phyloP scores from a whole-genome alignment of 2,329 filamentous ascomycete genomes.

The Fusarium xylarioides region DNA sequence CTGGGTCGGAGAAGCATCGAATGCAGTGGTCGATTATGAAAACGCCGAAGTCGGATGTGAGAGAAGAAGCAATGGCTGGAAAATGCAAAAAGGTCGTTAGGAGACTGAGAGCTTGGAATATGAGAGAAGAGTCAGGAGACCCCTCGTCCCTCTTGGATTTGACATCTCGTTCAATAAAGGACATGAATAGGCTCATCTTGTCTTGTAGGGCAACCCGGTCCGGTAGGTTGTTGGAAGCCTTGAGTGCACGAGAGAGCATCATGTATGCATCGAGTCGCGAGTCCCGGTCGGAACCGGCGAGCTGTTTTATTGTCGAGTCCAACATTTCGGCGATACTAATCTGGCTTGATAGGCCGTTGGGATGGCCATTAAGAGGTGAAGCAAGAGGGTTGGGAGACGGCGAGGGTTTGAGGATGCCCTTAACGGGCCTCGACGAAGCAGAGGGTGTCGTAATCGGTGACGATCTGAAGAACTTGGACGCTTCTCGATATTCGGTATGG shows the following conservation, averaged over 20 bases:
- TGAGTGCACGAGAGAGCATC: slow-evolving; percentile 78
- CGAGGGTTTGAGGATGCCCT: slow-evolving; percentile 81
- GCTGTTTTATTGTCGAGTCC: slow-evolving; percentile 82
- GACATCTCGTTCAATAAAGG: slow-evolving; percentile 87
- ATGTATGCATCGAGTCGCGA: slow-evolving; percentile 87
- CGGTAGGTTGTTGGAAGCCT: slow-evolving; percentile 83
- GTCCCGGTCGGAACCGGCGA: slow-evolving; percentile 77
- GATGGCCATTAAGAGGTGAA: slow-evolving; percentile 52
- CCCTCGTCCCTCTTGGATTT: slow-evolving; percentile 66
- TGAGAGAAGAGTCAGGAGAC: slow-evolving; percentile 72
- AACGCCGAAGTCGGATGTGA: slow-evolving; percentile 80
- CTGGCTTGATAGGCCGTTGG: slow-evolving; percentile 50
- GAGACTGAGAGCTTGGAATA: slow-evolving; percentile 80
- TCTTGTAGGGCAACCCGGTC: slow-evolving; percentile 75
- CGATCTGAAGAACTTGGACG: slow-evolving; percentile 49
- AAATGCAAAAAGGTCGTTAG: slow-evolving; percentile 81
- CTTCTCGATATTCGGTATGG: slow-evolving; percentile 59
- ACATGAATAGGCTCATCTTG: slow-evolving; percentile 80
- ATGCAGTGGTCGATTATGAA: slow-evolving; percentile 87
- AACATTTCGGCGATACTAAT: slow-evolving; percentile 80
- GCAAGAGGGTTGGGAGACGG: slow-evolving; percentile 58
- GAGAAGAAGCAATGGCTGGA: slow-evolving; percentile 71
- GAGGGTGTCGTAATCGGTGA: slow-evolving; percentile 54
- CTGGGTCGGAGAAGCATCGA: slow-evolving; percentile 72
- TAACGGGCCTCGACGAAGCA: slow-evolving; percentile 58